phyloP scores from a whole-genome alignment of 1,139 yeast genomes.

The Saccharomycopsis hybrid region DNA sequence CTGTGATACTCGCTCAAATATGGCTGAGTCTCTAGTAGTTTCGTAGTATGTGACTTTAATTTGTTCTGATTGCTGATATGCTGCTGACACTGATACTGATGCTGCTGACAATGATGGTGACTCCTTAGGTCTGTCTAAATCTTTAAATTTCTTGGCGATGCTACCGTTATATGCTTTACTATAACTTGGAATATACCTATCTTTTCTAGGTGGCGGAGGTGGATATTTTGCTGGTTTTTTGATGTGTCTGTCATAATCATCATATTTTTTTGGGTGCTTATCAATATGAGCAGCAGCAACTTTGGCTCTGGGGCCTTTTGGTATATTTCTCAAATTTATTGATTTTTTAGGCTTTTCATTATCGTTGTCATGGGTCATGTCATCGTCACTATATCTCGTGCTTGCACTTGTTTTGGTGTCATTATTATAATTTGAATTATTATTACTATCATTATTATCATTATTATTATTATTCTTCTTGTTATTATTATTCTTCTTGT shows the following conservation, averaged over 20 bases:
- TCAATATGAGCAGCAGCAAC: neutral
- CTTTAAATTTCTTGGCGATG: no score
- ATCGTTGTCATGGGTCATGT: neutral
- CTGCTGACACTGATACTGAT: neutral
- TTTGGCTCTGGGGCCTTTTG: conserved; percentile 19
- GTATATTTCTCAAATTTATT: conserved; percentile 13
- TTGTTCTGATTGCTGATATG: no score
- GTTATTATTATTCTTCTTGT: no score
- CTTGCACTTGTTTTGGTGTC: neutral
- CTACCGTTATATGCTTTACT: no score
- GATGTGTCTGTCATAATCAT: no score
- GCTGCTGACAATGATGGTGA: neutral
- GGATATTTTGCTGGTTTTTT: neutral
- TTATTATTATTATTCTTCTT: no score
- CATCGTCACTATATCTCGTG: neutral
- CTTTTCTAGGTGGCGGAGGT: conserved; percentile 1
- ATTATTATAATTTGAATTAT: neutral
- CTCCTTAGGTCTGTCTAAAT: no score
- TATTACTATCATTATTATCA: no score
- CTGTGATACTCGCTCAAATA: conserved; percentile 39
- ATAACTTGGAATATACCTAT: conserved; percentile 2
- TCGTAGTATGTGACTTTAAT: conserved; percentile 17
- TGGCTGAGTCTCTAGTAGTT: conserved; percentile 8
- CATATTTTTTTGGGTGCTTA: neutral
- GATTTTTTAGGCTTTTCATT: neutral